Evolutionary conservation across 345 rosid species (phyloP).

Genomic region (Turnera subulata): DNA sequence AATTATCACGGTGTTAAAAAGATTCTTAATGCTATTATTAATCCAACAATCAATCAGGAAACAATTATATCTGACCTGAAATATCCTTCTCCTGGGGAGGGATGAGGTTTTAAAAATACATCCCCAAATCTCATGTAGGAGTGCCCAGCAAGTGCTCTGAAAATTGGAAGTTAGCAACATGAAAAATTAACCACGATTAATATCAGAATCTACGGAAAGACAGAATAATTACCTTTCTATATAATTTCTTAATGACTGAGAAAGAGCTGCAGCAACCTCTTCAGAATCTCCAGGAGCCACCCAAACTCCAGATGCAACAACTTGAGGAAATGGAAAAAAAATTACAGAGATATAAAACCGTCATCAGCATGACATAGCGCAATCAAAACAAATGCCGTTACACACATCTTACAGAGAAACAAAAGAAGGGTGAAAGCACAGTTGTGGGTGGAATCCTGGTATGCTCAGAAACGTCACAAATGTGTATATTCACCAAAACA

Average conservation of each 20-base stretch:
- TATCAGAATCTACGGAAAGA: slow-evolving; percentile 12
- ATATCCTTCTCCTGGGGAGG: slow-evolving; percentile 65
- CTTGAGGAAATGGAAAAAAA: slow-evolving; percentile 34
- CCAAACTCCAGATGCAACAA: slow-evolving; percentile 94
- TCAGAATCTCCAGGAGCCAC: slow-evolving; percentile 97
- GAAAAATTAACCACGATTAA: slow-evolving; percentile 3
- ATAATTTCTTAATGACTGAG: slow-evolving; percentile 80
- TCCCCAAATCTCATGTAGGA: slow-evolving; percentile 96
- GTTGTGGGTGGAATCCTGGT: no score
- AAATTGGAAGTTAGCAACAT: slow-evolving; percentile 2
- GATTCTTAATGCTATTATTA: no score
- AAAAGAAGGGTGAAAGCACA: neutral
- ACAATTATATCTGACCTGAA: slow-evolving; percentile 47
- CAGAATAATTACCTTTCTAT: slow-evolving; percentile 70
- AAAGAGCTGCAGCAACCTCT: slow-evolving; percentile 92
- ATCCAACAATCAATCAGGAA: neutral
- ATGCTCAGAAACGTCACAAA: neutral
- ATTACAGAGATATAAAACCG: neutral
- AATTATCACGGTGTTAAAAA: no score
- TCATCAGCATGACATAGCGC: neutral
- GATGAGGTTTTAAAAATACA: slow-evolving; percentile 79
- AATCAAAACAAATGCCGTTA: neutral
- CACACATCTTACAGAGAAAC: neutral
- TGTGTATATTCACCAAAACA: neutral
- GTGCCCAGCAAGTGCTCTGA: slow-evolving; percentile 63